Conservation (phyloP, 768 basidiomycete species). For the Dioszegia aurantiaca region DNA sequence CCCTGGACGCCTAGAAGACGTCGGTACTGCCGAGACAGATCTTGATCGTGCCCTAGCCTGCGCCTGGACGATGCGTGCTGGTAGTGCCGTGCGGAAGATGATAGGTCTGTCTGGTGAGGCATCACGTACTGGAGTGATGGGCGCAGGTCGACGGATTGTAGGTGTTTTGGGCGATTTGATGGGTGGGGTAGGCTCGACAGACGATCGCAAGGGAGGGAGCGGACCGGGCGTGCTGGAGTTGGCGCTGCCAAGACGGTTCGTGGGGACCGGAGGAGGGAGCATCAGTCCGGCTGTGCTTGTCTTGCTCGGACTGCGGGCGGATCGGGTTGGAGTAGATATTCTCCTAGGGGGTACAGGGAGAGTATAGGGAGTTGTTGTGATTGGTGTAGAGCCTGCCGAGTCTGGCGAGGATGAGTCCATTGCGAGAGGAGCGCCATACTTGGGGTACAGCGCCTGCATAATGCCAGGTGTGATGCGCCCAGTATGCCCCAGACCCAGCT, state of each 20-base stretch:
- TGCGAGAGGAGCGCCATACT: neutral
- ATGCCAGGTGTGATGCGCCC: constrained; percentile 28
- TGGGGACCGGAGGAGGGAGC: constrained; percentile 36
- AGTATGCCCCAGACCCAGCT: constrained; percentile 31
- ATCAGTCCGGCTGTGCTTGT: constrained; percentile 19
- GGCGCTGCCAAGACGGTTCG: constrained; percentile 8
- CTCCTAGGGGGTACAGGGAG: constrained; percentile 23
- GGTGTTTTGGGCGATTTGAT: neutral
- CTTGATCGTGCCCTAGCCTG: constrained; percentile 12
- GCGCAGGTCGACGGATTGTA: neutral
- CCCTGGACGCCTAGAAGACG: neutral
- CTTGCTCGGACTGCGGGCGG: constrained; percentile 3
- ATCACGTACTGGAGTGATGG: neutral
- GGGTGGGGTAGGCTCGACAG: neutral
- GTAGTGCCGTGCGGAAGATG: neutral
- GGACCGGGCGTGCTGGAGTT: constrained; percentile 13
- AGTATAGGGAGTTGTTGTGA: neutral
- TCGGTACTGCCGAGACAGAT: constrained; percentile 14
- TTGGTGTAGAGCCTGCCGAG: neutral
- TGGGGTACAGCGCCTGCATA: constrained; percentile 21
- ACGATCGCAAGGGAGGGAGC: constrained; percentile 3
- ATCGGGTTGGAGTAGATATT: constrained; percentile 7
- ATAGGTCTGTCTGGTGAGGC: neutral
- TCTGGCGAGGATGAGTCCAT: neutral
- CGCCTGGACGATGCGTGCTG: neutral